Evolutionary conservation across 371 early-diverging fungal species (phyloP).

Genomic region (Encephalitozoon hellem): DNA sequence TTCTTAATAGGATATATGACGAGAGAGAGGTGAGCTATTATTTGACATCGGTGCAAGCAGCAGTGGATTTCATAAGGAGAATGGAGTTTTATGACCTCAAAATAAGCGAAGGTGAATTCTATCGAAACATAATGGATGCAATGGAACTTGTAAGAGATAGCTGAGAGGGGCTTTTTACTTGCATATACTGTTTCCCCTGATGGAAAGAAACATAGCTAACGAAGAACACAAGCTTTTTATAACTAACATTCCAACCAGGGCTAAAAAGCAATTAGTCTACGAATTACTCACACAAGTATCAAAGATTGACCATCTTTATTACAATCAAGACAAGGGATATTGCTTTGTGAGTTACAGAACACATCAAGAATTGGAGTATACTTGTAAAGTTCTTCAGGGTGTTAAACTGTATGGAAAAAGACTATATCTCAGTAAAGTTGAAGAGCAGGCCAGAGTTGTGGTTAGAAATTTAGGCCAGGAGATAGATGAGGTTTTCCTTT

Average conservation of each 20-base stretch:
- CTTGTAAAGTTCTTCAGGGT: slow-evolving; percentile 1
- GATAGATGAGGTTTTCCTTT: not conserved
- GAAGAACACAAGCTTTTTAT: slow-evolving; percentile 3
- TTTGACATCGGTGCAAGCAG: slow-evolving; percentile 25
- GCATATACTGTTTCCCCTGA: not conserved
- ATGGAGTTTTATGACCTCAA: slow-evolving; percentile 50
- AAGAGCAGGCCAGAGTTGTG: not conserved
- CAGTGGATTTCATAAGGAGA: slow-evolving; percentile 40
- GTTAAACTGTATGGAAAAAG: slow-evolving; percentile 15
- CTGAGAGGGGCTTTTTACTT: not conserved
- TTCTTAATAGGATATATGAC: not conserved
- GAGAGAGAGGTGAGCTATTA: slow-evolving; percentile 38
- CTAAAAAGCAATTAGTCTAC: slow-evolving; percentile 1
- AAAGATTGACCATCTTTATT: not conserved
- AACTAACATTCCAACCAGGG: slow-evolving; percentile 1
- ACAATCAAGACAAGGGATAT: not conserved
- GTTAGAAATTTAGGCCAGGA: not conserved
- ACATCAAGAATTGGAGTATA: not conserved
- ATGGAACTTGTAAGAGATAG: slow-evolving; percentile 14
- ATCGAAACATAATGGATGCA: slow-evolving; percentile 11
- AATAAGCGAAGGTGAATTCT: slow-evolving; percentile 36
- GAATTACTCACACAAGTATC: slow-evolving; percentile 21
- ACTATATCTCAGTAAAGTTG: not conserved
- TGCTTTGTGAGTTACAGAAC: slow-evolving; percentile 10
- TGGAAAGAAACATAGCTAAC: not conserved